Evolutionary conservation across 345 rosid species (phyloP), one percentile per base, ranked within the genome.

Genomic region (Gossypium ekmanianum): DNA sequence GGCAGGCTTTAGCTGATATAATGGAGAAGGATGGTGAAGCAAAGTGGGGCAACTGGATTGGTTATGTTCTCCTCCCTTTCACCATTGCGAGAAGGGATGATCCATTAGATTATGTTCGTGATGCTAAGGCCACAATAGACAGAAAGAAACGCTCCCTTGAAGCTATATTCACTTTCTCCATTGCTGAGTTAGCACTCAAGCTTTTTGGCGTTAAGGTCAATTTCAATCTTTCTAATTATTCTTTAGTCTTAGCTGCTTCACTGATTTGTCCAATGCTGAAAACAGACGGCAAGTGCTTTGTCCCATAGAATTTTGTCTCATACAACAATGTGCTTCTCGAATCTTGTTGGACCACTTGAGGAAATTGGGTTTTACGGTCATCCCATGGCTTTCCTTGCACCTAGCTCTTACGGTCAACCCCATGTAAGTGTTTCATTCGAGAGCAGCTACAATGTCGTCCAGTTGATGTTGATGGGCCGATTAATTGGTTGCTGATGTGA

Each of bases 281-380:
- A 65, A 27, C 73, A 89, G 94, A 74, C 50, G 0, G 84, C 84
- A 13, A 81, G 83, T 72, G 71, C 77, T 2, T 13, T 83, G 52
- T 68, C 83, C 10, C 68, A 76, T 18, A 82, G 83, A 81, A 20
- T 85, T 61, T 45, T 88, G 13, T 77, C 83, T 10, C 82, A 81
- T 71, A 85, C 91, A 2, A 85, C 91, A 0, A 41, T 91, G 83
- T 79, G 88, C 13, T 91, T 88, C 68, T 89, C 94, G 6, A 91
- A 87, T 26, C 56, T 89, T 65, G 75, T 82, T 13, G 94, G 94
- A 51, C 97, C 92, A 1, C 7, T 34, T 9, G 91, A 89, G 80
- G 94, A 91, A 76, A 86, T 88, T 17, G 82, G 85, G 78, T 85
- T 88, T 61, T 89, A 78, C 73, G 97, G 89, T 3, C 91, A 87